Percentiles rank a stretch among this genome's conserved stretches.
phyloP scores from a whole-genome alignment of 805 yeast genomes.

The Suhomyces pyralidae region DNA sequence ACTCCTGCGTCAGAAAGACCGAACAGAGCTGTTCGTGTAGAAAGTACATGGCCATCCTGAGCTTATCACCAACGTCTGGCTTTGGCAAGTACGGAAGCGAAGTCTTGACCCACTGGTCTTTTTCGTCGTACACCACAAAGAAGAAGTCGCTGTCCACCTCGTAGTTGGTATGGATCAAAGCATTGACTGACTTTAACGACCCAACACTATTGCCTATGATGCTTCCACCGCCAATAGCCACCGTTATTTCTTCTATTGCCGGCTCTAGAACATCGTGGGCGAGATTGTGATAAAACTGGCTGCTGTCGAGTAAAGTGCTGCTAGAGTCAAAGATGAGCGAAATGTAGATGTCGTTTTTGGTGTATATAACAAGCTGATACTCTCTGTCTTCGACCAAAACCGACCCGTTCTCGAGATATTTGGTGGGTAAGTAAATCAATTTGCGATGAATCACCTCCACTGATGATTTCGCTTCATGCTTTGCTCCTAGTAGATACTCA shows the following conservation, averaged over 20 bases:
- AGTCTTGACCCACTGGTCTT: conserved; percentile 23
- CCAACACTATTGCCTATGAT: conserved; percentile 25
- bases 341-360: conserved; percentile 18
- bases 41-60: conserved; percentile 27
- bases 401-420: conserved; percentile 1
- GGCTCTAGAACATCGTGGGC: conserved; percentile 16
- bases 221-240: conserved; percentile 14
- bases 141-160: conserved; percentile 35
- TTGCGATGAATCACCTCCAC: conserved; percentile 22
- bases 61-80: background rate
- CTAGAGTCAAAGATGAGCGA: conserved; percentile 32
- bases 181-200: conserved; percentile 26
- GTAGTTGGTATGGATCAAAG: conserved; percentile 4
- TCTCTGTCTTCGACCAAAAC: conserved; percentile 15
- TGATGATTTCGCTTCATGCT: too few relatives aligned
- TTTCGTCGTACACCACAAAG: conserved; percentile 30
- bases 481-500: too few relatives aligned
- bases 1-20: conserved; percentile 25
- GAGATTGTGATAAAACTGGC: conserved; percentile 22
- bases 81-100: conserved; percentile 37
- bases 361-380: conserved; percentile 31
- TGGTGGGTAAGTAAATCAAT: conserved; percentile 23
- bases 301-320: conserved; percentile 17
- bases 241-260: conserved; percentile 21
- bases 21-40: conserved; percentile 38